Conservation (phyloP, 106 monocot species). For the Allium sativum region DNA sequence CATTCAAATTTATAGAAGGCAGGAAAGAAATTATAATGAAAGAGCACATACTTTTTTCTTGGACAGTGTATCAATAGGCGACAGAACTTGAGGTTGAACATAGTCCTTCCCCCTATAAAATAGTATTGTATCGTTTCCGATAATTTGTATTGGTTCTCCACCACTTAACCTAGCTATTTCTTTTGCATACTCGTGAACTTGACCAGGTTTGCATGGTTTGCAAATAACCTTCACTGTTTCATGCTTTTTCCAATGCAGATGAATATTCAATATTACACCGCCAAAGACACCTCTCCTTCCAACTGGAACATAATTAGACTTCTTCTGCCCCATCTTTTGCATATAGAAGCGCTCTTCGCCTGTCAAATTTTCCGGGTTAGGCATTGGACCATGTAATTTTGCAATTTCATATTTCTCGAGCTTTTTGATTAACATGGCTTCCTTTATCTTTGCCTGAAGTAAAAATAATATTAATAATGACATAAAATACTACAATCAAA, state of each 20-base stretch:
- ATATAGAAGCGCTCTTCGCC: constrained; percentile 90
- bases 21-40: not conserved
- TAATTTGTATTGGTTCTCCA: constrained; percentile 75
- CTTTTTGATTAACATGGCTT: constrained; percentile 64
- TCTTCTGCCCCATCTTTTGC: constrained; percentile 97
- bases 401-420: constrained; percentile 75
- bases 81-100: constrained; percentile 90
- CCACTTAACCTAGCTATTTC: constrained; percentile 89
- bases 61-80: constrained; percentile 88
- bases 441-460: constrained; percentile 74
- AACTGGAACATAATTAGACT: constrained; percentile 88
- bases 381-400: constrained; percentile 58
- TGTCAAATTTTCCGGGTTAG: constrained; percentile 42
- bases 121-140: constrained; percentile 76
- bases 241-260: constrained; percentile 99
- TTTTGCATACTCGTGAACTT: constrained; percentile 83
- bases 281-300: constrained; percentile 84
- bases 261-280: constrained; percentile 95
- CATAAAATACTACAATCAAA: too few species aligned
- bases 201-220: constrained; percentile 92
- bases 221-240: constrained; percentile 97
- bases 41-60: constrained; percentile 70
- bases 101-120: constrained; percentile 94
- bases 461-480: not conserved
- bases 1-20: not conserved